phyloP scores from a whole-genome alignment of 495 filamentous ascomycete species.

The Penicillium angulare region DNA sequence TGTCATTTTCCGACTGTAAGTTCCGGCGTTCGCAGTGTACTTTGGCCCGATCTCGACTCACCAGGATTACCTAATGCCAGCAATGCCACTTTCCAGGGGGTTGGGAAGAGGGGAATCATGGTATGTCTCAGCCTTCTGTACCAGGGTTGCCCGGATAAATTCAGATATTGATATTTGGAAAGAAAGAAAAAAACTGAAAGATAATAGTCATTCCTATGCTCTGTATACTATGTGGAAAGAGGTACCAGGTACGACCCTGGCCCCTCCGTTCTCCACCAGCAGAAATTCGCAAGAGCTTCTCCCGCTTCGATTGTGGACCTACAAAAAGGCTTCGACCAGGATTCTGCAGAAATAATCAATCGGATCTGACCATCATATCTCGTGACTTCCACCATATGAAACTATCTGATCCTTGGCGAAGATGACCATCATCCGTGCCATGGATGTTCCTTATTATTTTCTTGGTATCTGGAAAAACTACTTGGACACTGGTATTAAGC shows the following conservation, averaged over 20 bases:
- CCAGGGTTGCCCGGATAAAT: too few relatives aligned
- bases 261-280: slow-evolving; percentile 28
- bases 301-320: slow-evolving; percentile 52
- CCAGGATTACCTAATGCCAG: slow-evolving; percentile 6
- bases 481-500: slow-evolving; percentile 3
- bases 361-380: slow-evolving; percentile 18
- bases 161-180: too few relatives aligned
- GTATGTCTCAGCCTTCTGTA: slow-evolving; percentile 5
- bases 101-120: background rate
- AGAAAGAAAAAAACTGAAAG: background rate
- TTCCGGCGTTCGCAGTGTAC: background rate
- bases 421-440: background rate
- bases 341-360: slow-evolving; percentile 29
- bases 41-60: slow-evolving; percentile 8
- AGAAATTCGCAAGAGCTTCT: slow-evolving; percentile 41
- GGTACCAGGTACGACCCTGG: slow-evolving; percentile 14
- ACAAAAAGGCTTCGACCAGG: slow-evolving; percentile 33
- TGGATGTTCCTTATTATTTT: background rate
- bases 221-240: too few relatives aligned
- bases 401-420: slow-evolving; percentile 14
- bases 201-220: too few relatives aligned
- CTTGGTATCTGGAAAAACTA: background rate
- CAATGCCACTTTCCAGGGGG: background rate
- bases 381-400: slow-evolving; percentile 10
- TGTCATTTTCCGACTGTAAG: background rate